A percentile compares a stretch with the other conserved stretches of the same genome.
Conservation (phyloP, 176 grass and related monocot genomes). For the Cenchrus purpureus region DNA sequence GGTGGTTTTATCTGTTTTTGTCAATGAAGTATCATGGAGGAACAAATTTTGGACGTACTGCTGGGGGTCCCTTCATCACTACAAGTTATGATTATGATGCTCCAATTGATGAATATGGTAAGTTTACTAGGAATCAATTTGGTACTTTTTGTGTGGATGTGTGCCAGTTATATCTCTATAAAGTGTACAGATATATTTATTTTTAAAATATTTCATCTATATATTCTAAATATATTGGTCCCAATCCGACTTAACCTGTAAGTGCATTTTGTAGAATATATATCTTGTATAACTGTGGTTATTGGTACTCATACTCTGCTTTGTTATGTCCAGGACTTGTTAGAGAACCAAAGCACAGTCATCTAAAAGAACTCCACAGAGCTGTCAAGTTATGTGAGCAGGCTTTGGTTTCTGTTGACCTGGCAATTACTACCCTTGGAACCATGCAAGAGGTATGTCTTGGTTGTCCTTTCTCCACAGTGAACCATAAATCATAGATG, state of each 20-base stretch:
- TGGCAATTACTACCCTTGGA: slow-evolving; percentile 86
- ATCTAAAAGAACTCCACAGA: slow-evolving; percentile 92
- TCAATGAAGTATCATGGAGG: slow-evolving; percentile 92
- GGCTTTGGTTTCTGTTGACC: slow-evolving; percentile 88
- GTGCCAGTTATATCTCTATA: not conserved
- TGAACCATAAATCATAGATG: slow-evolving; percentile 19
- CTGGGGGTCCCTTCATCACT: slow-evolving; percentile 98
- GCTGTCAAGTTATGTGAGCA: slow-evolving; percentile 93
- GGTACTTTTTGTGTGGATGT: not conserved
- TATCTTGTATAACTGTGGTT: not conserved
- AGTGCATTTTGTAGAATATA: not conserved
- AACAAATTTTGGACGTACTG: slow-evolving; percentile 97
- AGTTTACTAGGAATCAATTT: not conserved
- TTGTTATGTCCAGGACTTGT: slow-evolving; percentile 66
- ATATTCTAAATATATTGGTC: slow-evolving; percentile 20
- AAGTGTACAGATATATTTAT: not conserved
- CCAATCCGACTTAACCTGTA: not conserved
- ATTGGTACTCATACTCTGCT: slow-evolving; percentile 12
- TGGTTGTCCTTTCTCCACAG: slow-evolving; percentile 8
- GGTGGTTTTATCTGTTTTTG: slow-evolving; percentile 16
- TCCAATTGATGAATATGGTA: slow-evolving; percentile 99
- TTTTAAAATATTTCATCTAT: not conserved
- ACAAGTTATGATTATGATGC: slow-evolving; percentile 99
- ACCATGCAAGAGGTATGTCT: slow-evolving; percentile 77
- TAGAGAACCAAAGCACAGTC: slow-evolving; percentile 95